Evolutionary conservation across 2,329 filamentous ascomycete species (phyloP).

Genomic region (Sordariomycetes sp.): DNA sequence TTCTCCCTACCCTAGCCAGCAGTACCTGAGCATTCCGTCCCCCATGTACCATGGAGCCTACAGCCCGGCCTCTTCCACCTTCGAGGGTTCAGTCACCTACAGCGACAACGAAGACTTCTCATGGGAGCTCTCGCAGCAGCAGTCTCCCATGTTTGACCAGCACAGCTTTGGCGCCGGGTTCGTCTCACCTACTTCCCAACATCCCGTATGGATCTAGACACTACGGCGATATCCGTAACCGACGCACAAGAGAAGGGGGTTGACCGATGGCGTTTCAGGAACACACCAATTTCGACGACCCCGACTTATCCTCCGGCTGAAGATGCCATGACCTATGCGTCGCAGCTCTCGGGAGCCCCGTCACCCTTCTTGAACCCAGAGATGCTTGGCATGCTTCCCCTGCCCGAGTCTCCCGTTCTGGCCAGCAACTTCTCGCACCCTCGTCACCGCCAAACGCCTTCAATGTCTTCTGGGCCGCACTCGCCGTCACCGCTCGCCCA

Average conservation of each 20-base stretch:
- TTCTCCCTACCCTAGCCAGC: conserved; percentile 42
- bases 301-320: conserved; percentile 34
- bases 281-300: conserved; percentile 24
- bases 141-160: conserved; percentile 34
- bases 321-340: conserved; percentile 23
- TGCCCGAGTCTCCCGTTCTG: conserved; percentile 34
- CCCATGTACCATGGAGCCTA: conserved; percentile 49
- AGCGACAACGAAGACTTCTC: conserved; percentile 53
- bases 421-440: conserved; percentile 17
- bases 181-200: conserved; percentile 46
- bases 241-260: conserved; percentile 38
- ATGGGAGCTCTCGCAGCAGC: conserved; percentile 28
- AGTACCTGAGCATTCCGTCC: conserved; percentile 56
- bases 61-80: conserved; percentile 55
- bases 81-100: conserved; percentile 52
- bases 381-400: conserved; percentile 31
- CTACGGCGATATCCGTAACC: conserved; percentile 25
- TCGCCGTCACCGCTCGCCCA: conserved; percentile 24
- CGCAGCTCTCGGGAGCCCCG: conserved; percentile 25
- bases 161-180: conserved; percentile 43
- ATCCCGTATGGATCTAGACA: conserved; percentile 52
- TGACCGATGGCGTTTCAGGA: conserved; percentile 31
- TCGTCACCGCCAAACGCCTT: conserved; percentile 28
- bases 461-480: conserved; percentile 23
- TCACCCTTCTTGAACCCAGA: conserved; percentile 36